Base-by-base conservation (phyloP, 768 basidiomycete genomes). In the Xanthoconium purpureum region DNA sequence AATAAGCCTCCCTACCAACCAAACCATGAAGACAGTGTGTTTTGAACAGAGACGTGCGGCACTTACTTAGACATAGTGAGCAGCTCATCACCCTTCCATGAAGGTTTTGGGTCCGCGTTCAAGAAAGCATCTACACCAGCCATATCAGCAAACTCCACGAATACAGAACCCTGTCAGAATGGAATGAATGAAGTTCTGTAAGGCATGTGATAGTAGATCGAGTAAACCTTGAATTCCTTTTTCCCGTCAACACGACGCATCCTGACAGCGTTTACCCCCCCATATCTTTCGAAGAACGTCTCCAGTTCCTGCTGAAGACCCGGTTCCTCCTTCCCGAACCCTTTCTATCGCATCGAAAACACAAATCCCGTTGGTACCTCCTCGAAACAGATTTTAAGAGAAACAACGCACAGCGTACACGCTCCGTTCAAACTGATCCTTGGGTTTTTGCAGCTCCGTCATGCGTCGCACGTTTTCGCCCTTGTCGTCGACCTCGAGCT, bases 1-100 rank as follows among this genome's bases (percentile, higher is more conserved):
- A 93, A 71, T 97, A 97, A 9, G 78, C 89, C 60, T 85, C 86
- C 66, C 91, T 93, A 59, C n/a, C 24, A 8, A 35, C 3, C 44
- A 15, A 56, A 47, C 18, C 5, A 17, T 57, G 30, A 56, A 36
- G 35, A 32, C 11, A 18, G 10, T 17, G 47, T 11, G n/a, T 5
- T 15, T 50, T 17, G 5, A 29, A 33, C n/a, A 12, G 5, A 32
- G 32, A 24, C 10, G 51, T 39, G 28, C 11, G 6, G 38, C 6
- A 72, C 84, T 54, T 63, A 92, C 89, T 98, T 98, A 61, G 88
- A 80, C 94, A 96, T 96, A 71, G 81, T 84, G 46, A 89, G 67
- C 35, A 98, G 77, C 60, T 91, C 88, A 15, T 80, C 74, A 30
- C 82, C 92, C 12, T 92, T 80, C 77, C 84, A 98, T 17, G 83